Evolutionary conservation across 345 rosid genomes (phyloP), one percentile per base, ranked within the genome.

Genomic region (Acer yangbiense): DNA sequence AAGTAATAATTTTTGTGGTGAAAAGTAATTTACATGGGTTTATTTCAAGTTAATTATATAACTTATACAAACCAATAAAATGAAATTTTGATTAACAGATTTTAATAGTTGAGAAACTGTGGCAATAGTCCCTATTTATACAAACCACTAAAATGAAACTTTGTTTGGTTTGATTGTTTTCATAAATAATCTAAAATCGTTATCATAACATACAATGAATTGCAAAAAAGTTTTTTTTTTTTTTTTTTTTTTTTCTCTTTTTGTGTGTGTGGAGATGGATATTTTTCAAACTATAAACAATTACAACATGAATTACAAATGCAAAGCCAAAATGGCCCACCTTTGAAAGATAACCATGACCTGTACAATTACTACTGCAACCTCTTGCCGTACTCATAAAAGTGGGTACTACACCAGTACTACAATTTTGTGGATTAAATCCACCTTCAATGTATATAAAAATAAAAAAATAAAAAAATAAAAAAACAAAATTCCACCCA

Each of bases 191-290:
- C 16, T 50, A 50, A 44, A 48, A 71, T 77, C 76, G 17, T 41
- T 35, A 73, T 77, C 83, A 69, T 79, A 70, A 69, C 72, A 71
- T 21, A 5, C 71, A 8, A 58, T 66, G 71, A 77, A 79, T 69
- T 14, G 32, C 12, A 11, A 41, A 76, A 50, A 52, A 68, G 1
- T 7, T 43, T 43, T 43, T 43, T 43, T 43, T 43, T 8, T 43
- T 43, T 43, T 43, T n/a, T n/a, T n/a, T n/a, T n/a, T n/a, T n/a
- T n/a, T n/a, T n/a, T n/a, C n/a, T n/a, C n/a, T 43, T 43, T 43
- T 46, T 46, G 10, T 44, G 29, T 66, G 35, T 75, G 68, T 8
- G 64, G 67, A 7, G 6, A 25, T 2, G 17, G 60, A 39, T 5
- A 66, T 4, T 32, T 69, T 55, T 43, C 67, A 65, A 65, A 50